Base-by-base conservation (phyloP, 2,329 filamentous ascomycete genomes). In the Davidsoniella australis region DNA sequence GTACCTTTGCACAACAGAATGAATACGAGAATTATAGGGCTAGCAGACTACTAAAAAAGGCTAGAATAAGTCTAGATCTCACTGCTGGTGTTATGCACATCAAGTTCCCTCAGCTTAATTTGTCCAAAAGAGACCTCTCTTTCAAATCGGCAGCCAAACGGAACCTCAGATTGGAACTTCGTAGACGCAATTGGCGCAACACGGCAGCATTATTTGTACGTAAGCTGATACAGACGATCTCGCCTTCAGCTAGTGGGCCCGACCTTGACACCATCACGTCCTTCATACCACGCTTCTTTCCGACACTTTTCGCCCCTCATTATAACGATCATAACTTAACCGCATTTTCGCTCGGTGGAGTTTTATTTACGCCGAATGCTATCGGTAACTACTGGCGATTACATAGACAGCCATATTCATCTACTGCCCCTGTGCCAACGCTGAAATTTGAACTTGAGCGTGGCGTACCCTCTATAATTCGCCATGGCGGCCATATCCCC, bases 1-100 rank as follows among this genome's bases (percentile, higher is more conserved):
- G 66, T 14, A 69, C 69, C 29, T 72, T 75, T 26, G 67, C 70
- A 42, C 57, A 56, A 10, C 69, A 66, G 5, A 63, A 66, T 0
- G 56, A 62, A 2, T 56, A 60, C 1, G 65, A 74, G 45, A 73
- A 75, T 36, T 63, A 65, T 2, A 65, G 75, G 50, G 79, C 77
- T 0, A 64, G 75, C 17, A 58, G 67, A 6, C 63, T 82, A 5
- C 66, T 52, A 7, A 17, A 39, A 18, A 37, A 20, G 24, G 29
- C 36, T 17, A 24, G 24, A 10, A 8, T 50, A 5, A 26, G 9
- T 16, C 20, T 41, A n/a, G 29, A 50, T 23, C 38, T 41, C 14
- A 18, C 33, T 16, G 38, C 45, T 10, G 48, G 48, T 20, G 40
- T 29, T 10, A 33, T 50, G 7, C 12, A 33, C 8, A 24, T 43